Percentiles rank a stretch among this genome's conserved stretches.
Evolutionary conservation across 495 filamentous ascomycete genomes (phyloP).

Genomic region (Glonium stellatum): DNA sequence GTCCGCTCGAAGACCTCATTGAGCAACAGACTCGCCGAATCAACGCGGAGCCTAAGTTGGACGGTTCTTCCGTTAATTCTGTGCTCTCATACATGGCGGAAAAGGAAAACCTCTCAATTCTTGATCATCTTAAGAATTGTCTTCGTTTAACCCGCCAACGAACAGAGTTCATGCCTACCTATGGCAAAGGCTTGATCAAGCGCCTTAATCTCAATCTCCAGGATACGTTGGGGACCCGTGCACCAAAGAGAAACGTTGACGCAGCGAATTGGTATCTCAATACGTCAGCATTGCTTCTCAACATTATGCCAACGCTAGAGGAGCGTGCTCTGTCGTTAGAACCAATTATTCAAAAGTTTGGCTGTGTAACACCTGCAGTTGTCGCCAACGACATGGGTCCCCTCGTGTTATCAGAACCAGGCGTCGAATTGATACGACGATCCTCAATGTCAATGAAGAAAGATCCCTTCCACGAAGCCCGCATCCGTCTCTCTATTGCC

Average conservation of each 20-base stretch:
- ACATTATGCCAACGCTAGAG: conserved; percentile 65
- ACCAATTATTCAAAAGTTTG: conserved; percentile 75
- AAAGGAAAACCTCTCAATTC: conserved; percentile 58
- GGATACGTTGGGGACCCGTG: conserved; percentile 47
- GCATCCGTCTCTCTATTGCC: conserved; percentile 86
- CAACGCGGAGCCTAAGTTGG: conserved; percentile 35
- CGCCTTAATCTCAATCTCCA: conserved; percentile 57
- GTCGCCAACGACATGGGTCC: conserved; percentile 62
- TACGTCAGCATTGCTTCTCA: conserved; percentile 56
- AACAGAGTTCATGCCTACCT: conserved; percentile 72
- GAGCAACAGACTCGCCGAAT: conserved; percentile 53
- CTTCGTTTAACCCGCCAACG: conserved; percentile 76
- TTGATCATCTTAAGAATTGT: conserved; percentile 72
- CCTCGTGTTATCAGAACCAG: conserved; percentile 39
- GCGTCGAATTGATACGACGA: conserved; percentile 18
- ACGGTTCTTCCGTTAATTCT: conserved; percentile 58
- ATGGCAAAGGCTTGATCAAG: conserved; percentile 67
- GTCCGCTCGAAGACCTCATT: conserved; percentile 33
- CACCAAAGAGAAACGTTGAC: conserved; percentile 47
- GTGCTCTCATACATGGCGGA: conserved; percentile 68
- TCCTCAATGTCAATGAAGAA: conserved; percentile 48
- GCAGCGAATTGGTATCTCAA: conserved; percentile 68
- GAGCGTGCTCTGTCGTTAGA: conserved; percentile 65
- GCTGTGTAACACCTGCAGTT: conserved; percentile 82
- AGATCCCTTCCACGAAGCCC: conserved; percentile 90